A percentile compares a stretch with the other conserved stretches of the same genome.
These are phyloP conservation scores for Neurospora hispaniola DNA, from an alignment of 495 filamentous ascomycete genomes.

Conservation along the genomic window DNA sequence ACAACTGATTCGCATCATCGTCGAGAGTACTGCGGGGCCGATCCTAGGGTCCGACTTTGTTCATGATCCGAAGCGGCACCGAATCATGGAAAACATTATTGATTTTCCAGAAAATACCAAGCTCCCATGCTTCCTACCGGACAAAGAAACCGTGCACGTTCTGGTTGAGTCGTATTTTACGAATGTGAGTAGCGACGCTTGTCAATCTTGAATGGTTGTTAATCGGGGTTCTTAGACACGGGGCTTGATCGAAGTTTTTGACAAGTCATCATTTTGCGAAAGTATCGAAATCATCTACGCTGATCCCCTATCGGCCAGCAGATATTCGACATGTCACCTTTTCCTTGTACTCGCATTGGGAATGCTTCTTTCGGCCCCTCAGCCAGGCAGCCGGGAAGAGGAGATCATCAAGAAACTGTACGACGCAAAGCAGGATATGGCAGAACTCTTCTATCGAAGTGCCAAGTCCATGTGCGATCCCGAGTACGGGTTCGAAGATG, in stretches of 20 bases:
- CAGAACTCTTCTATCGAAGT: slow-evolving; percentile 49
- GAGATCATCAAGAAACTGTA: slow-evolving; percentile 41
- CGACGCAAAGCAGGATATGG: slow-evolving; percentile 33
- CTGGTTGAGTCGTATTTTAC: slow-evolving; percentile 50
- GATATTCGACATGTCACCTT: slow-evolving; percentile 42
- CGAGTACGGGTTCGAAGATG: slow-evolving; percentile 48
- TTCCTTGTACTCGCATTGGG: slow-evolving; percentile 51
- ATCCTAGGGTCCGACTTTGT: slow-evolving; percentile 49
- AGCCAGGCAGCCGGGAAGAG: slow-evolving; percentile 35
- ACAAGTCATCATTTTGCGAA: slow-evolving; percentile 37
- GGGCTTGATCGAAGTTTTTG: slow-evolving; percentile 46
- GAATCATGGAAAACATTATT: slow-evolving; percentile 53
- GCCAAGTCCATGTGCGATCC: slow-evolving; percentile 46
- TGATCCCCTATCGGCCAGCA: slow-evolving; percentile 38
- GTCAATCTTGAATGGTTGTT: slow-evolving; percentile 6
- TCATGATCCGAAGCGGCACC: slow-evolving; percentile 55
- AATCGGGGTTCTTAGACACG: slow-evolving; percentile 32
- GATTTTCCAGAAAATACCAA: slow-evolving; percentile 34
- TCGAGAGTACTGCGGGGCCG: slow-evolving; percentile 52
- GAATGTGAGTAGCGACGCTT: slow-evolving; percentile 34
- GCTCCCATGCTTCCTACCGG: slow-evolving; percentile 41
- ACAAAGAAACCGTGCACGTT: slow-evolving; percentile 41
- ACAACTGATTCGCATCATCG: slow-evolving; percentile 61
- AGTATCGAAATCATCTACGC: slow-evolving; percentile 41
- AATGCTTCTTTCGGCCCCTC: slow-evolving; percentile 44